Conservation (phyloP, 495 filamentous ascomycete species). For the Stereocaulon alpinum region DNA sequence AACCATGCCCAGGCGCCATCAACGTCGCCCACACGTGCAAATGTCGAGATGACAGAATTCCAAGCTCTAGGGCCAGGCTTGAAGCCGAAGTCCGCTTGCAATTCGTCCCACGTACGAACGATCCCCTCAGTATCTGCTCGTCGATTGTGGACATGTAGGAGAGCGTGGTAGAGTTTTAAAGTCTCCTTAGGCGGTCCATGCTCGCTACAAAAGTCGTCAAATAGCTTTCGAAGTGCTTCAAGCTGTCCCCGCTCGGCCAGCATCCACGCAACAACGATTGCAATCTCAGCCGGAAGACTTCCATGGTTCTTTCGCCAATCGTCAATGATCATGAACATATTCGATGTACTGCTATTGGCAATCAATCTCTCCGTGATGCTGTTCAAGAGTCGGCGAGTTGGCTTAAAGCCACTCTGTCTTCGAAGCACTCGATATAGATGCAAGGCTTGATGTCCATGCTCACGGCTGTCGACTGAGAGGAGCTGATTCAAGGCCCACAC, state of each 20-base stretch:
- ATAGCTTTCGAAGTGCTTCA: constrained; percentile 40
- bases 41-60: constrained; percentile 70
- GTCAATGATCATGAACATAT: constrained; percentile 41
- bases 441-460: constrained; percentile 4
- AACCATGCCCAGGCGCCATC: constrained; percentile 51
- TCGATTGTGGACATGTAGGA: constrained; percentile 57
- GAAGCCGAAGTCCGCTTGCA: constrained; percentile 43
- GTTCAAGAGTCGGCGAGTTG: constrained; percentile 28
- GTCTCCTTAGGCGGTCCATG: constrained; percentile 27
- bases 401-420: constrained; percentile 18
- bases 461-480: constrained; percentile 5
- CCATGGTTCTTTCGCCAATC: constrained; percentile 32
- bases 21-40: constrained; percentile 54
- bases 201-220: constrained; percentile 40
- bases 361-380: constrained; percentile 35
- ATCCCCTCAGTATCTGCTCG: constrained; percentile 50
- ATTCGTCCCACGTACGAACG: constrained; percentile 46
- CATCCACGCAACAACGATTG: constrained; percentile 28
- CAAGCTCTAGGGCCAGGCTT: constrained; percentile 46
- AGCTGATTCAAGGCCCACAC: constrained; percentile 11
- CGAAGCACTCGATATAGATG: constrained; percentile 6
- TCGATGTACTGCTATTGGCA: constrained; percentile 28
- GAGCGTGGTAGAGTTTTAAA: constrained; percentile 32
- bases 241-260: constrained; percentile 47
- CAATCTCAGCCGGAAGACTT: constrained; percentile 1